Percentiles rank a stretch among this genome's conserved stretches.
phyloP scores from a whole-genome alignment of 2,329 filamentous ascomycete species.

The Diaporthe nobilis region DNA sequence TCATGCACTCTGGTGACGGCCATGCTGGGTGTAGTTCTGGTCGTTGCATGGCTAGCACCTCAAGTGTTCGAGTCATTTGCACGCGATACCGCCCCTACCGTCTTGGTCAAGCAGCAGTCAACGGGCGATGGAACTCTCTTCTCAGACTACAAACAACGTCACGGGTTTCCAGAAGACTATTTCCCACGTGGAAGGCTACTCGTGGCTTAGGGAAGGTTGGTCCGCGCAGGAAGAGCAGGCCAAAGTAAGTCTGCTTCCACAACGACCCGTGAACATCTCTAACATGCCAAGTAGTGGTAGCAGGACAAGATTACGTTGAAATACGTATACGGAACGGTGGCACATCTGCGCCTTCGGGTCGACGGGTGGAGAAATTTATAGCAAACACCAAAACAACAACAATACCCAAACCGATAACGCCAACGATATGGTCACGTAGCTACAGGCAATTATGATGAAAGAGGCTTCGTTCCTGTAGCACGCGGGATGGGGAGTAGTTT shows the following conservation, averaged over 20 bases:
- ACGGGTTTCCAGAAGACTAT: background rate
- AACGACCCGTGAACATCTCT: background rate
- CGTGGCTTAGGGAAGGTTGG: background rate
- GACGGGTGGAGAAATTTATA: background rate
- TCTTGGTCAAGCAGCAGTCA: background rate
- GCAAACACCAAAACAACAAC: background rate
- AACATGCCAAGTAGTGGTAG: background rate
- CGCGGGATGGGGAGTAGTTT: background rate
- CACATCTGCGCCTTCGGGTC: background rate
- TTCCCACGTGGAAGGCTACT: background rate
- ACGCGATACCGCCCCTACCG: background rate
- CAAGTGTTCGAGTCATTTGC: background rate
- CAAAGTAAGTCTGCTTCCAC: background rate
- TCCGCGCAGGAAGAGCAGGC: background rate
- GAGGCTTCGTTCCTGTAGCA: background rate
- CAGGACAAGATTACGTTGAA: background rate
- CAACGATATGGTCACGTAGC: background rate
- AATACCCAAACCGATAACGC: background rate
- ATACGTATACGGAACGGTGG: background rate
- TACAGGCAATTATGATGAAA: background rate
- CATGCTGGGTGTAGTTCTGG: background rate
- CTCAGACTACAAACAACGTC: background rate
- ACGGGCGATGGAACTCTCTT: background rate
- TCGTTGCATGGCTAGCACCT: background rate
- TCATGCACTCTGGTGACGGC: background rate